phyloP scores from a whole-genome alignment of 2,329 filamentous ascomycete genomes.

The Penicillium digitatum region DNA sequence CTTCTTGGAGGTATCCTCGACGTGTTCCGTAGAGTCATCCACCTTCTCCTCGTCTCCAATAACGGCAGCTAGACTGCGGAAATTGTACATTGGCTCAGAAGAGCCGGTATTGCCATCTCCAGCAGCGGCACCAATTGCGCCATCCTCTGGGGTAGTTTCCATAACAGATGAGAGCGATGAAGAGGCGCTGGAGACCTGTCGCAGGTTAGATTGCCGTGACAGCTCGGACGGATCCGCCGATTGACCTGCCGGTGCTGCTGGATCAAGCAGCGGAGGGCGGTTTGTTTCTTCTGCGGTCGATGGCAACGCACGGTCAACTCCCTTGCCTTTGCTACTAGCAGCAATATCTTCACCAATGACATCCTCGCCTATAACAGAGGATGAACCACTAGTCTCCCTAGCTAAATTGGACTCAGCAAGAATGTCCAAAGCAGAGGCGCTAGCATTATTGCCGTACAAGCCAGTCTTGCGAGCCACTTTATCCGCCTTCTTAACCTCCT shows the following conservation, averaged over 20 bases:
- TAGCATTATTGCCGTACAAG: conserved; percentile 54
- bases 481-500: conserved; percentile 73
- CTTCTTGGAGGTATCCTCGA: conserved; percentile 32
- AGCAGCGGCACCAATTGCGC: conserved; percentile 47
- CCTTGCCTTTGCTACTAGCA: conserved; percentile 62
- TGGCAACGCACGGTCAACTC: conserved; percentile 54
- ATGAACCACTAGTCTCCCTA: conserved; percentile 36
- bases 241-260: not conserved
- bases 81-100: conserved; percentile 84
- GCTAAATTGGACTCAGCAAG: conserved; percentile 35
- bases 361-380: conserved; percentile 38
- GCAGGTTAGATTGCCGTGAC: conserved; percentile 65
- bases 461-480: conserved; percentile 64
- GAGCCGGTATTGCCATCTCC: conserved; percentile 47
- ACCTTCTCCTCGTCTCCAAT: conserved; percentile 63
- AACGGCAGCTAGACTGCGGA: conserved; percentile 78
- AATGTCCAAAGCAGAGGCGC: conserved; percentile 58
- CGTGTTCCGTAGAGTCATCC: conserved; percentile 35
- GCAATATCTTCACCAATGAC: conserved; percentile 36
- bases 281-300: conserved; percentile 20
- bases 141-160: conserved; percentile 53
- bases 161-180: conserved; percentile 73
- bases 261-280: conserved; percentile 6
- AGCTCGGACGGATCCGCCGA: conserved; percentile 42
- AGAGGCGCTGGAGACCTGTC: conserved; percentile 82